Percentiles rank a stretch among this genome's conserved stretches.
phyloP scores from a whole-genome alignment of 805 yeast genomes.

The Spathaspora girioi region DNA sequence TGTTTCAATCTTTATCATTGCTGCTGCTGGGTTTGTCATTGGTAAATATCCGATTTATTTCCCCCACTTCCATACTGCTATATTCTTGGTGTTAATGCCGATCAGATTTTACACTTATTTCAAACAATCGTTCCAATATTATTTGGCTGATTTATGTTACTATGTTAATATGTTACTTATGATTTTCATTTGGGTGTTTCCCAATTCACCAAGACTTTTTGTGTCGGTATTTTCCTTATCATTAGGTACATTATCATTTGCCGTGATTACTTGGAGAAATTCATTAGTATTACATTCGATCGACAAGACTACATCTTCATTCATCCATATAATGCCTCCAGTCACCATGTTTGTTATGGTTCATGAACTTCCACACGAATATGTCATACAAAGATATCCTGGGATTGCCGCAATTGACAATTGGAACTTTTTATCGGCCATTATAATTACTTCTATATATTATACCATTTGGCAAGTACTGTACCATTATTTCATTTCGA shows the following conservation, averaged over 20 bases:
- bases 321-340: slow-evolving; percentile 90
- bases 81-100: slow-evolving; percentile 70
- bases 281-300: slow-evolving; percentile 87
- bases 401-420: slow-evolving; percentile 64
- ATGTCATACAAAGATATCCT: slow-evolving; percentile 62
- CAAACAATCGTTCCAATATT: slow-evolving; percentile 77
- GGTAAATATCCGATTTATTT: slow-evolving; percentile 76
- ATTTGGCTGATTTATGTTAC: slow-evolving; percentile 89
- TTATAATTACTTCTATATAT: slow-evolving; percentile 74
- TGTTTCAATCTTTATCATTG: slow-evolving; percentile 61
- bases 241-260: slow-evolving; percentile 87
- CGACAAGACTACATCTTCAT: slow-evolving; percentile 88
- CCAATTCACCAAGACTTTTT: slow-evolving; percentile 67
- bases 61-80: slow-evolving; percentile 67
- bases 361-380: slow-evolving; percentile 61
- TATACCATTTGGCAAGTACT: slow-evolving; percentile 87
- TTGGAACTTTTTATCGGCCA: slow-evolving; percentile 71
- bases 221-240: slow-evolving; percentile 82
- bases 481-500: slow-evolving; percentile 90
- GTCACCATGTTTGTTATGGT: slow-evolving; percentile 81
- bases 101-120: slow-evolving; percentile 79
- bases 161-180: slow-evolving; percentile 74
- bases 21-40: slow-evolving; percentile 68
- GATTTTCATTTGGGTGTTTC: slow-evolving; percentile 78
- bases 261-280: slow-evolving; percentile 94